Evolutionary conservation across 192 early-diverging fungal species (phyloP).

Genomic region (Rhizophagus clarus): DNA sequence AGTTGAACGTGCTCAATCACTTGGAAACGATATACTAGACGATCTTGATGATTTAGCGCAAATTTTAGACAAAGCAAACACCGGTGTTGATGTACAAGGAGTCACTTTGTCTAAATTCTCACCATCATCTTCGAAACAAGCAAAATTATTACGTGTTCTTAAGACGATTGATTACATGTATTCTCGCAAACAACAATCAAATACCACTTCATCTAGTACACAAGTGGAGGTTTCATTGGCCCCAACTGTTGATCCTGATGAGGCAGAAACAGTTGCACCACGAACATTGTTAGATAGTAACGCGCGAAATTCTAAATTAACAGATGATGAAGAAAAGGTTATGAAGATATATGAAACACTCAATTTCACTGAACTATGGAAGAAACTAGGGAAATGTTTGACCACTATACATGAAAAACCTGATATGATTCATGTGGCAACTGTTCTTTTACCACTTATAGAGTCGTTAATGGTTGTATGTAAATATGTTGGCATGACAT

Average conservation of each 20-base stretch:
- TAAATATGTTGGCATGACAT: constrained; percentile 73
- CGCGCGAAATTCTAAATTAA: constrained; percentile 30
- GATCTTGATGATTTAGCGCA: constrained; percentile 70
- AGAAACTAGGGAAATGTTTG: constrained; percentile 72
- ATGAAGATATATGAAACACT: constrained; percentile 53
- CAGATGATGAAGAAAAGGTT: constrained; percentile 53
- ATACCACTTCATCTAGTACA: constrained; percentile 38
- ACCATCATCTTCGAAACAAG: constrained; percentile 83
- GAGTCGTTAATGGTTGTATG: constrained; percentile 98
- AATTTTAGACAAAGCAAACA: constrained; percentile 56
- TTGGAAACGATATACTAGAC: constrained; percentile 65
- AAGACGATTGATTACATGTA: constrained; percentile 94
- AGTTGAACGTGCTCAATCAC: constrained; percentile 63
- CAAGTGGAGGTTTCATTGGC: constrained; percentile 48
- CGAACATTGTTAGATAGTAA: constrained; percentile 48
- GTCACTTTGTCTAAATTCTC: constrained; percentile 79
- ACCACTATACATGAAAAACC: constrained; percentile 70
- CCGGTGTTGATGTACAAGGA: constrained; percentile 73
- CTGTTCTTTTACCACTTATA: constrained; percentile 90
- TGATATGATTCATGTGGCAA: constrained; percentile 87
- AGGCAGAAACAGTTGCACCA: constrained; percentile 38
- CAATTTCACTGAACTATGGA: constrained; percentile 74
- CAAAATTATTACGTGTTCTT: constrained; percentile 89
- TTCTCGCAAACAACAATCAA: constrained; percentile 46
- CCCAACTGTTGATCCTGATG: constrained; percentile 46